A percentile compares a stretch with the other conserved stretches of the same genome.
Conservation (phyloP, 164 flowering plant genomes). For the Kalanchoe fedtschenkoi region DNA sequence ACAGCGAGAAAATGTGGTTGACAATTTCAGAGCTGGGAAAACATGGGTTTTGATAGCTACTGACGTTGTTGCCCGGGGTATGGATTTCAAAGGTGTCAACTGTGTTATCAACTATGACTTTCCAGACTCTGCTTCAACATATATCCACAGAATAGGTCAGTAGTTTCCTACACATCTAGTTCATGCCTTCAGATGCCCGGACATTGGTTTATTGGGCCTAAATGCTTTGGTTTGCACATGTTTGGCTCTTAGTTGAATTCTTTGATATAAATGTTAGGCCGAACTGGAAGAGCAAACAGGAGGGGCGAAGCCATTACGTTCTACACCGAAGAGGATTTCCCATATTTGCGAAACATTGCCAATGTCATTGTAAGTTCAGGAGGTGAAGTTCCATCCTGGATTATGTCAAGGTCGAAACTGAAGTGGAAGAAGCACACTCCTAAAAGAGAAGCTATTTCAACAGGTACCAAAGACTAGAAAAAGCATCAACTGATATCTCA, state of each 20-base stretch:
- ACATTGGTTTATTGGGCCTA: neutral
- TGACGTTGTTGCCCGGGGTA: constrained; percentile 90
- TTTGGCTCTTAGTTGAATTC: constrained; percentile 7
- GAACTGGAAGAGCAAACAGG: constrained; percentile 92
- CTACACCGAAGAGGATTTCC: constrained; percentile 74
- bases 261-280: constrained; percentile 33
- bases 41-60: constrained; percentile 97
- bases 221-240: neutral
- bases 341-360: constrained; percentile 69
- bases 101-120: constrained; percentile 94
- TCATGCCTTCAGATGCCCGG: neutral
- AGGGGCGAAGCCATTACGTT: constrained; percentile 80
- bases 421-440: constrained; percentile 84
- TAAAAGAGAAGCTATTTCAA: constrained; percentile 50
- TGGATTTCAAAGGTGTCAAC: constrained; percentile 97
- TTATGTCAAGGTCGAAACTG: constrained; percentile 45
- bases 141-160: constrained; percentile 93
- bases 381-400: constrained; percentile 84
- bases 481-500: neutral
- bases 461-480: constrained; percentile 2
- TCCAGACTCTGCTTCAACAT: constrained; percentile 84
- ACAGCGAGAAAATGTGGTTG: constrained; percentile 84
- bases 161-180: constrained; percentile 4
- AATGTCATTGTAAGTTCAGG: constrained; percentile 84
- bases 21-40: constrained; percentile 86